A percentile compares a stretch with the other conserved stretches of the same genome.
Conservation (phyloP, 257 asterid species). For the Striga asiatica region DNA sequence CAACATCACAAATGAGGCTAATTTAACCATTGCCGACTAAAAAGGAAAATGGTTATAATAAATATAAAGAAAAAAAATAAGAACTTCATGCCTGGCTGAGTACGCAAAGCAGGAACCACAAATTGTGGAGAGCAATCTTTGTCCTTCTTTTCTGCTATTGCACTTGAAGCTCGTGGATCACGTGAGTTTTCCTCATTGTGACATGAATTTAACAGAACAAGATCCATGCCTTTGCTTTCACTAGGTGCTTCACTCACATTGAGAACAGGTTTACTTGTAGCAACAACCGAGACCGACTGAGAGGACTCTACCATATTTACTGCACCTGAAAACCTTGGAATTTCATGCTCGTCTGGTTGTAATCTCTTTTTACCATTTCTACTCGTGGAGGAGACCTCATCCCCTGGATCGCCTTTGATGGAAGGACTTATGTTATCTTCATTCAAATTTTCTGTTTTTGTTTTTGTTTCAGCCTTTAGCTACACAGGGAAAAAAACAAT, state of each 20-base stretch:
- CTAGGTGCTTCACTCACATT: no score
- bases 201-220: background rate
- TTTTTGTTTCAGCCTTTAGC: slow-evolving; percentile 16
- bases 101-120: slow-evolving; percentile 12
- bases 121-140: slow-evolving; percentile 4
- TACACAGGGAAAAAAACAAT: background rate
- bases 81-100: slow-evolving; percentile 17
- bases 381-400: slow-evolving; percentile 17
- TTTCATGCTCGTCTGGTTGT: slow-evolving; percentile 12
- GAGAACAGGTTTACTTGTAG: slow-evolving; percentile 10
- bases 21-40: no score
- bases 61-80: background rate
- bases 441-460: background rate
- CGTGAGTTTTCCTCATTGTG: slow-evolving; percentile 3
- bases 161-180: background rate
- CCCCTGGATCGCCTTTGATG: slow-evolving; percentile 28
- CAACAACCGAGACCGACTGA: slow-evolving; percentile 11
- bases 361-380: slow-evolving; percentile 3
- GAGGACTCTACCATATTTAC: slow-evolving; percentile 10
- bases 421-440: slow-evolving; percentile 16
- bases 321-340: slow-evolving; percentile 4
- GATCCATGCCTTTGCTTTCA: slow-evolving; percentile 12
- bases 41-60: no score
- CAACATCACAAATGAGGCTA: background rate
- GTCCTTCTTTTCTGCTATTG: slow-evolving; percentile 3